Evolutionary conservation across 2,329 filamentous ascomycete genomes (phyloP).

Genomic region (Exophiala bonariae): DNA sequence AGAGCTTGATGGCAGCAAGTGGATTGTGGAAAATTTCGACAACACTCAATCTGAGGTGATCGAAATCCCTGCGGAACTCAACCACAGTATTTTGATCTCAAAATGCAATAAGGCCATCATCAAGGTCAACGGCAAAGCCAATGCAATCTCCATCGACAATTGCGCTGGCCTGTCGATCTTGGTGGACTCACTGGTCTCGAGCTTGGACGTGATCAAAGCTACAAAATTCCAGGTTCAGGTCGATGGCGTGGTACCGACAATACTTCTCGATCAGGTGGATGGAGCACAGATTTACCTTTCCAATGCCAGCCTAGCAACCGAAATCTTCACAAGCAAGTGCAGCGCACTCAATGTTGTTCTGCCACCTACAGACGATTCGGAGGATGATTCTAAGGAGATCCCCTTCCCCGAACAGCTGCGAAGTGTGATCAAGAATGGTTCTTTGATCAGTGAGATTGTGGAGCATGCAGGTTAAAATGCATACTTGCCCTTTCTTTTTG

Average conservation of each 20-base stretch:
- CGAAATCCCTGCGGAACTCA: conserved; percentile 76
- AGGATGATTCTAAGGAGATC: conserved; percentile 83
- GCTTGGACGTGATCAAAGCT: conserved; percentile 92
- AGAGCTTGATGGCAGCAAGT: conserved; percentile 86
- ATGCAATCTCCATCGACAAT: conserved; percentile 95
- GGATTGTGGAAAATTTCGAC: conserved; percentile 94
- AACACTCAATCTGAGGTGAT: conserved; percentile 67
- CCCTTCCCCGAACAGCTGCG: conserved; percentile 88
- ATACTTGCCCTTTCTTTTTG: background rate
- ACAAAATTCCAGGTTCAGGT: conserved; percentile 94
- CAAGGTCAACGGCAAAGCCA: conserved; percentile 88
- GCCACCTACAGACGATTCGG: conserved; percentile 61
- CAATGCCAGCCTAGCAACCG: conserved; percentile 73
- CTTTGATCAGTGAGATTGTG: conserved; percentile 89
- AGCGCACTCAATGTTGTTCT: conserved; percentile 85
- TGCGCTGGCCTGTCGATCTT: conserved; percentile 80
- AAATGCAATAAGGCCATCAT: conserved; percentile 89
- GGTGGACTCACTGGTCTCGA: conserved; percentile 84
- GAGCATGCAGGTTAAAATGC: conserved; percentile 86
- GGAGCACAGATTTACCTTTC: conserved; percentile 84
- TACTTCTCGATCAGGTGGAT: conserved; percentile 91
- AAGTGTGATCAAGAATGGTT: conserved; percentile 73
- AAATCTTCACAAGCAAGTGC: conserved; percentile 88
- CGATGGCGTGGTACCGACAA: conserved; percentile 78
- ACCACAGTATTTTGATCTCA: conserved; percentile 88